Conservation (phyloP, 2,329 filamentous ascomycete genomes). For the Pseudopithomyces chartarum region DNA sequence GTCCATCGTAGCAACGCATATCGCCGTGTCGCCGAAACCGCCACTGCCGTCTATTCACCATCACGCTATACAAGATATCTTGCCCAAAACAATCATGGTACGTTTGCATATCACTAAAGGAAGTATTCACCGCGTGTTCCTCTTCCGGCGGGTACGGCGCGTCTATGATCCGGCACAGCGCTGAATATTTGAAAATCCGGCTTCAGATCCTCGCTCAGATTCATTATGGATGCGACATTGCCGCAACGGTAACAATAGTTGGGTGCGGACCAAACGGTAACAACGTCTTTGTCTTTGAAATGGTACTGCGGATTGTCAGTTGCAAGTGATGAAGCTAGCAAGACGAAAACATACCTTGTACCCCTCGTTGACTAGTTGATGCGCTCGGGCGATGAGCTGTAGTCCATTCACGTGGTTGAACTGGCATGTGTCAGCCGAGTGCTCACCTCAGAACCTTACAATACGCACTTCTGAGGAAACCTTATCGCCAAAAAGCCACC, state of each 20-base stretch:
- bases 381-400: conserved; percentile 72
- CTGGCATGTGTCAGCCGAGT: conserved; percentile 32
- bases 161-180: conserved; percentile 83
- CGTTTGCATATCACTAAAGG: conserved; percentile 43
- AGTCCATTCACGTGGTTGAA: conserved; percentile 79
- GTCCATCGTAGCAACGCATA: conserved; percentile 20
- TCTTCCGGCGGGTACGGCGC: conserved; percentile 73
- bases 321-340: not conserved
- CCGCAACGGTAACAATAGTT: conserved; percentile 66
- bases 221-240: conserved; percentile 83
- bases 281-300: conserved; percentile 93
- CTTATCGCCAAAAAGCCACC: conserved; percentile 72
- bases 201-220: conserved; percentile 87
- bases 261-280: conserved; percentile 90
- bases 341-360: conserved; percentile 61
- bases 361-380: conserved; percentile 77
- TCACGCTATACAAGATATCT: conserved; percentile 19
- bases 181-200: conserved; percentile 93
- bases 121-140: conserved; percentile 58
- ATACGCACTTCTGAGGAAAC: conserved; percentile 66
- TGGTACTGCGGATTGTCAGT: conserved; percentile 68
- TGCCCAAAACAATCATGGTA: conserved; percentile 10
- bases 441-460: not conserved
- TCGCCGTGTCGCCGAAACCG: conserved; percentile 4
- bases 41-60: conserved; percentile 17